phyloP scores from a whole-genome alignment of 1,284 basidiomycete genomes.

The Sphaerobolus stellatus region DNA sequence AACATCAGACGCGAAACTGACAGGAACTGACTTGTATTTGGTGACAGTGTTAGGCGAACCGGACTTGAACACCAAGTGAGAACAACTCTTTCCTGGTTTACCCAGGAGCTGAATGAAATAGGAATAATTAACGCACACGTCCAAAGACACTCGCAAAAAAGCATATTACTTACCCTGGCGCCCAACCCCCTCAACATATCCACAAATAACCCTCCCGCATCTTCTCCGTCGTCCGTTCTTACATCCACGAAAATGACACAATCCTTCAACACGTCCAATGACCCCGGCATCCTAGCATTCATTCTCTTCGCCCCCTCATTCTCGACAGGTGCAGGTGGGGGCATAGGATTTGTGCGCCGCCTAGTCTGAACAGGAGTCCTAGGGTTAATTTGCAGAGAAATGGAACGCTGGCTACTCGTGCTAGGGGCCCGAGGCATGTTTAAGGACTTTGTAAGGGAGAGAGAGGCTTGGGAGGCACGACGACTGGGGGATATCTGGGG shows the following conservation, averaged over 20 bases:
- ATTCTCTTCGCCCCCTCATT: slow-evolving; percentile 7
- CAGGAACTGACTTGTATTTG: slow-evolving; percentile 59
- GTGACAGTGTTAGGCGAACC: slow-evolving; percentile 76
- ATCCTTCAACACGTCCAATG: slow-evolving; percentile 57
- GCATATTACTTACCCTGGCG: slow-evolving; percentile 64
- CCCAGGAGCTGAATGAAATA: slow-evolving; percentile 48
- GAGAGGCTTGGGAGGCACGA: slow-evolving; percentile 13
- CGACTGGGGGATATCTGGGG: slow-evolving; percentile 9
- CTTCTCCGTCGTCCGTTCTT: slow-evolving; percentile 80
- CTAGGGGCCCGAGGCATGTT: neutral
- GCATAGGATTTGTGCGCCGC: slow-evolving; percentile 5
- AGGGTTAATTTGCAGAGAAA: slow-evolving; percentile 2
- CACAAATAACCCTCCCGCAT: slow-evolving; percentile 79
- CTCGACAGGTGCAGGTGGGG: neutral
- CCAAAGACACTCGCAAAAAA: slow-evolving; percentile 1
- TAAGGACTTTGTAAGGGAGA: slow-evolving; percentile 8
- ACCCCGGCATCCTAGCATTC: slow-evolving; percentile 17
- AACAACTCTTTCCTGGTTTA: slow-evolving; percentile 73
- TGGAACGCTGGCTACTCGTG: neutral
- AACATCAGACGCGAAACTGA: neutral
- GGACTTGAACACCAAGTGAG: slow-evolving; percentile 90
- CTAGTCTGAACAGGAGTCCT: slow-evolving; percentile 9
- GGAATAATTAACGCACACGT: slow-evolving; percentile 6
- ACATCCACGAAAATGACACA: slow-evolving; percentile 91
- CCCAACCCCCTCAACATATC: slow-evolving; percentile 83